phyloP scores from a whole-genome alignment of 805 yeast species.

The Saccharomycopsis sp. region DNA sequence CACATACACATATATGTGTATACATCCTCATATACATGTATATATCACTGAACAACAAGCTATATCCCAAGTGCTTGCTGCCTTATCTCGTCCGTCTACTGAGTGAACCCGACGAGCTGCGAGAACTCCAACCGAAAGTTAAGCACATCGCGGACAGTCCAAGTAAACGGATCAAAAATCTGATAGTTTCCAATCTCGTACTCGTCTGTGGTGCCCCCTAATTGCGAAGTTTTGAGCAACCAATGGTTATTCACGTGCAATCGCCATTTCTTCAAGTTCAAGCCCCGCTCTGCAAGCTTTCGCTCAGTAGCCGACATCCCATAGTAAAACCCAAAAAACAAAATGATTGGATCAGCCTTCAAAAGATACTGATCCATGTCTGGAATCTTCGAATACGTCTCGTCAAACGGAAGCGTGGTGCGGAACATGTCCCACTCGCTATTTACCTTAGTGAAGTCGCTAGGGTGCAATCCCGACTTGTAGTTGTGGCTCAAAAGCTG shows the following conservation, averaged over 20 bases:
- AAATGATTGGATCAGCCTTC: constrained; percentile 9
- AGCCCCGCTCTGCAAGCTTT: constrained; percentile 14
- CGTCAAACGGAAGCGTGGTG: constrained; percentile 3
- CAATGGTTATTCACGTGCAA: constrained; percentile 13
- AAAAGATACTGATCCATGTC: constrained; percentile 6
- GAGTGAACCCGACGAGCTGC: constrained; percentile 4
- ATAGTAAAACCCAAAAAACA: constrained; percentile 21
- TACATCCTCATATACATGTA: background rate
- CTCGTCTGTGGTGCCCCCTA: constrained; percentile 1
- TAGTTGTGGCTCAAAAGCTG: constrained; percentile 5
- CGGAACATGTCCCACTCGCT: constrained; percentile 18
- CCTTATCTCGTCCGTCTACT: too few relatives aligned
- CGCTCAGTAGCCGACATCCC: constrained; percentile 15
- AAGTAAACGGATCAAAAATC: constrained; percentile 16
- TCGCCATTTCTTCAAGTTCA: constrained; percentile 17
- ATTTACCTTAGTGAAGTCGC: constrained; percentile 13
- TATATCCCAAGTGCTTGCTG: too few relatives aligned
- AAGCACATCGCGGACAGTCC: constrained; percentile 12
- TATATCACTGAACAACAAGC: background rate
- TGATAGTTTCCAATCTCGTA: constrained; percentile 15
- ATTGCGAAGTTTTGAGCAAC: constrained; percentile 10
- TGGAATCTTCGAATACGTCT: background rate
- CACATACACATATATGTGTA: background rate
- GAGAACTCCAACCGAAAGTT: constrained; percentile 15
- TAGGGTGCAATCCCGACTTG: constrained; percentile 10